Evolutionary conservation across 768 basidiomycete species (phyloP), one percentile per base, ranked within the genome.

Genomic region (Leccinum broughii): DNA sequence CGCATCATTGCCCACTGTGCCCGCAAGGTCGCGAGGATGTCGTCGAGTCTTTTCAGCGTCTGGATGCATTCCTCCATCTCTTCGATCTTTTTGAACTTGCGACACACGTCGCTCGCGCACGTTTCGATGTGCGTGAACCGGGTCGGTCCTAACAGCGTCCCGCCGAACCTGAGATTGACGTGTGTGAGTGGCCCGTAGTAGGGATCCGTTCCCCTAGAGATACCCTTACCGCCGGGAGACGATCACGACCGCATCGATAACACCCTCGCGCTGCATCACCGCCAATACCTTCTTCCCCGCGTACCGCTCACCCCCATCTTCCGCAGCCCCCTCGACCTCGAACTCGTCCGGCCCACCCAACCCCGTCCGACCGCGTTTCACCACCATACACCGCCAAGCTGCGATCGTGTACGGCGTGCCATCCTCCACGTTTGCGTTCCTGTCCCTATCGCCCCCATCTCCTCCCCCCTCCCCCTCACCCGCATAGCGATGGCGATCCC

Each of bases 271-370:
- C 66, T 85, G 80, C 88, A 95, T 89, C 13, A 85, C 82, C 64
- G 81, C 84, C 63, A 90, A 70, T 30, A 91, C 78, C 61, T 79
- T 81, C 15, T 75, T 78, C 28, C 88, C 87, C 30, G 83, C 90
- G 80, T 85, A 88, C 64, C 82, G 82, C 74, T 93, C 93, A 5
- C 86, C 90, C 54, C 92, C 93, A 65, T 95, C 93, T 50, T 85
- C 83, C 64, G 77, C 81, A 2, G 85, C 89, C 4, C 79, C 77
- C 60, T 72, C 30, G 28, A 92, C 72, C 70, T 86, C 84, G 65
- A 93, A 94, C 67, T 94, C 92, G 28, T 89, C 89, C 3, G 86
- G 85, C 3, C 89, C 88, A 1, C 73, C 78, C 3, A 93, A 73
- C 1, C 92, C 92, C 3, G 81, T 85, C 52, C 76, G 78, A 3